Base-by-base conservation (phyloP, 345 rosid species). In the Pistacia atlantica region DNA sequence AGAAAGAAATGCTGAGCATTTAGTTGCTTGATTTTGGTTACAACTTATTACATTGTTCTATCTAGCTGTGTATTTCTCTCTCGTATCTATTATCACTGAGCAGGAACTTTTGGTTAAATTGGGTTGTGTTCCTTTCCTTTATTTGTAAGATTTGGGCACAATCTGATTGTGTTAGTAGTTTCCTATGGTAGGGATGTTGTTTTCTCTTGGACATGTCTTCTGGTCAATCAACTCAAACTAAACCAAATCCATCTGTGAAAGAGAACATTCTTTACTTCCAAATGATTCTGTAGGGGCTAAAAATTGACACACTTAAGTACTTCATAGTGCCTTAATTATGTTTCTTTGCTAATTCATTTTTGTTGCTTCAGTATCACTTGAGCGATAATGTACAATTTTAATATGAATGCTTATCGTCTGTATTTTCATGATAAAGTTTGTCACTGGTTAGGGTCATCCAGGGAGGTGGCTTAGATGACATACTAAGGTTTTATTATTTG, bases 101-200 rank as follows among this genome's bases (percentile, higher is more conserved):
- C 31, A 35, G 63, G 69, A 74, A 74, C 9, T 72, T 37, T 52
- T 20, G 62, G 64, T 52, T 33, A 4, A 38, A 20, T 70, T 37
- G 25, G 25, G n/a, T 64, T 58, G 20, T 12, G 3, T 56, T n/a
- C 5, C n/a, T 6, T 2, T 61, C 42, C 13, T 25, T 6, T 46
- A 4, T 22, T 71, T 38, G 52, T 10, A n/a, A 2, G 54, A 10
- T 20, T 35, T 8, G 38, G 3, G 2, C 2, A 11, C 0, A 16
- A 42, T 58, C 65, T 4, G 22, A 20, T 38, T 20, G 75, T 25
- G 5, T 5, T 58, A 25, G 64, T 72, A 49, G 9, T 16, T 16
- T 14, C 31, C 52, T 51, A 25, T 22, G 16, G 18, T 49, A 10
- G 31, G 72, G 25, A 2, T 0, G 5, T 69, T 68, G 45, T 68